Conservation (phyloP, 176 grass and related monocot genomes). For the Oryza punctata region DNA sequence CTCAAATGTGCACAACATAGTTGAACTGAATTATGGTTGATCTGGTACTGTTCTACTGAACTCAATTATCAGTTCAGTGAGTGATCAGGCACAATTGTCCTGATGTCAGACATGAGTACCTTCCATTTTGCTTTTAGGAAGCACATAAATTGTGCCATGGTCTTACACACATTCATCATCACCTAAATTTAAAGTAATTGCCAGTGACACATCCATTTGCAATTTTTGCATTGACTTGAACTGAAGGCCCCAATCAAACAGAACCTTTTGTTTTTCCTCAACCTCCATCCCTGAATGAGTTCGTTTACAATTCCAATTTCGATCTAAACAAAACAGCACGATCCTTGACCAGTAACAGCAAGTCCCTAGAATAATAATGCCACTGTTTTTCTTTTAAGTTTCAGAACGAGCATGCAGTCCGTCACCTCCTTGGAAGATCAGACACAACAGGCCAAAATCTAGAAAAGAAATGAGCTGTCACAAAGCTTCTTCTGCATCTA, state of each 20-base stretch:
- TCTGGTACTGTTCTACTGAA: not conserved
- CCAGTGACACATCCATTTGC: not conserved
- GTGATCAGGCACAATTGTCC: slow-evolving; percentile 4
- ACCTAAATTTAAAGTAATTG: not conserved
- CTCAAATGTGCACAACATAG: not conserved
- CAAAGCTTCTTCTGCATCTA: slow-evolving; percentile 2
- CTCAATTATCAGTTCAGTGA: not conserved
- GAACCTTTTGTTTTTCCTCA: not conserved
- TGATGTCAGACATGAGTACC: not conserved
- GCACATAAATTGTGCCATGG: not conserved
- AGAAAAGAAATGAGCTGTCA: slow-evolving; percentile 34
- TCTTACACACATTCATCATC: not conserved
- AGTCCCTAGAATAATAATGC: slow-evolving; percentile 20
- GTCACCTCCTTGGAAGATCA: slow-evolving; percentile 38
- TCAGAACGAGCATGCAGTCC: slow-evolving; percentile 5
- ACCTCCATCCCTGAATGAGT: not conserved
- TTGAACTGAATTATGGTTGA: not conserved
- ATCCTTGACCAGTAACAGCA: slow-evolving; percentile 13
- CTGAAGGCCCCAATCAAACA: not conserved
- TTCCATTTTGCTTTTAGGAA: not conserved
- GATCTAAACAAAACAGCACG: slow-evolving; percentile 1
- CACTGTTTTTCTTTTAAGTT: slow-evolving; percentile 16
- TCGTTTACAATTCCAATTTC: slow-evolving; percentile 5
- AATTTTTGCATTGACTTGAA: not conserved
- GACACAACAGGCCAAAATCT: slow-evolving; percentile 15